Percentiles rank a stretch among this genome's conserved stretches.
These are phyloP conservation scores for Articulospora tetracladia DNA, from an alignment of 495 filamentous ascomycete species.

Conservation along the genomic window DNA sequence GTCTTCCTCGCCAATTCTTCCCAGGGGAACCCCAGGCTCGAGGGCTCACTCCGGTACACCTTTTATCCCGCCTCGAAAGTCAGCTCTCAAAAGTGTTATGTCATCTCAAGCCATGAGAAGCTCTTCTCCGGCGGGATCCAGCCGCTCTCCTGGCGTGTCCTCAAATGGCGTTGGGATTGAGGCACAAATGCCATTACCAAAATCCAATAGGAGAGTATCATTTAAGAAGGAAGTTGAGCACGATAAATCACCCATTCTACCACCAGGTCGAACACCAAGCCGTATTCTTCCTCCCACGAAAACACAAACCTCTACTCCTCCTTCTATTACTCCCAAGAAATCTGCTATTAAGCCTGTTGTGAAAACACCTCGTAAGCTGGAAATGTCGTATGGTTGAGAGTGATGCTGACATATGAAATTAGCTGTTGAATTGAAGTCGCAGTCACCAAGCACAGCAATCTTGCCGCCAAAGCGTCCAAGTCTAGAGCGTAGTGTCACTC, in stretches of 20 bases:
- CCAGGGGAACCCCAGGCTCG: not conserved
- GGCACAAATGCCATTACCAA: slow-evolving; percentile 10
- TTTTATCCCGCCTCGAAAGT: slow-evolving; percentile 19
- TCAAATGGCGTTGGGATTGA: slow-evolving; percentile 2
- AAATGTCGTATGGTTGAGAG: not conserved
- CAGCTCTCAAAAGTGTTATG: slow-evolving; percentile 10
- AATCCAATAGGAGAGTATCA: not conserved
- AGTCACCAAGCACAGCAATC: slow-evolving; percentile 1
- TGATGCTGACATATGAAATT: not conserved
- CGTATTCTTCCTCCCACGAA: not conserved
- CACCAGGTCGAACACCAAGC: not conserved
- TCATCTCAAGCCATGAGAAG: slow-evolving; percentile 12
- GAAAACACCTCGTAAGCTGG: not conserved
- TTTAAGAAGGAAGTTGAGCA: slow-evolving; percentile 2
- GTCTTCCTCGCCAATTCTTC: slow-evolving; percentile 6
- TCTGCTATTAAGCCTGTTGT: not conserved
- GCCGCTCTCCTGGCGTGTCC: not conserved
- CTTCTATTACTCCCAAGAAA: not conserved
- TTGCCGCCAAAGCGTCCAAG: not conserved
- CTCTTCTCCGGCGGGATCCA: slow-evolving; percentile 11
- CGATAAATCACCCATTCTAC: not conserved
- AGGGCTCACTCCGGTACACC: slow-evolving; percentile 16
- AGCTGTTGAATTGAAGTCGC: not conserved
- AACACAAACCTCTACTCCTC: not conserved
- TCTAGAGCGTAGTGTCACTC: slow-evolving; percentile 3